A percentile compares a stretch with the other conserved stretches of the same genome.
phyloP scores from a whole-genome alignment of 345 rosid species.

The Microcos paniculata region DNA sequence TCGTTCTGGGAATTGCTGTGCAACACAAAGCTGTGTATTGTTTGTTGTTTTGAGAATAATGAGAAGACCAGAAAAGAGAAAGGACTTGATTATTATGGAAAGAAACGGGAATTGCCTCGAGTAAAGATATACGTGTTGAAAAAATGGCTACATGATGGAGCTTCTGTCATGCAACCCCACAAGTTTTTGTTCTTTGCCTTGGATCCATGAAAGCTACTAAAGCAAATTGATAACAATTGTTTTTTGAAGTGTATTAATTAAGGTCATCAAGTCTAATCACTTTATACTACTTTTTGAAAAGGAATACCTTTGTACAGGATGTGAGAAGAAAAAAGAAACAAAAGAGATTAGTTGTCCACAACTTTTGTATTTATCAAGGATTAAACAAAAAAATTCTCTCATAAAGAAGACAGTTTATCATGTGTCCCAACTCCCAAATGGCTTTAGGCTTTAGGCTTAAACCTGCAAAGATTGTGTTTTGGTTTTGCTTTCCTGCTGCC shows the following conservation, averaged over 20 bases:
- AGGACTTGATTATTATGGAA: not conserved
- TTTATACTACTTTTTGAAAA: slow-evolving; percentile 36
- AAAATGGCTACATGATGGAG: slow-evolving; percentile 6
- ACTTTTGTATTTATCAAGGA: slow-evolving; percentile 8
- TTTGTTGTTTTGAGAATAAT: slow-evolving; percentile 3
- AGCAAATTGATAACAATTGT: slow-evolving; percentile 15
- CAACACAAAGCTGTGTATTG: not conserved
- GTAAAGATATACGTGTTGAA: slow-evolving; percentile 15
- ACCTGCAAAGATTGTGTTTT: not conserved
- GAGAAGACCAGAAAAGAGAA: not conserved
- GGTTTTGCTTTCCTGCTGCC: not conserved
- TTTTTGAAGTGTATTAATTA: slow-evolving; percentile 6
- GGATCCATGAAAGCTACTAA: slow-evolving; percentile 23
- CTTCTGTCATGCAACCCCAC: slow-evolving; percentile 1
- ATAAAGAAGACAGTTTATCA: not conserved
- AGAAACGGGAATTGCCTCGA: not conserved
- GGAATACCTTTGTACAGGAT: slow-evolving; percentile 22
- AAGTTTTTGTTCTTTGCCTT: slow-evolving; percentile 4
- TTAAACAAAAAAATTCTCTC: not conserved
- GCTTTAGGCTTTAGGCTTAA: not conserved
- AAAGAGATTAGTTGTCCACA: slow-evolving; percentile 17
- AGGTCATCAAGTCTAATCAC: slow-evolving; percentile 11
- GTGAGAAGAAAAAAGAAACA: not conserved
- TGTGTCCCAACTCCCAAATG: not conserved
- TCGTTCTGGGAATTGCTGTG: not conserved